Evolutionary conservation across 2,329 filamentous ascomycete species (phyloP), one percentile per base, ranked within the genome.

Genomic region (Myriosclerotinia curreyana): DNA sequence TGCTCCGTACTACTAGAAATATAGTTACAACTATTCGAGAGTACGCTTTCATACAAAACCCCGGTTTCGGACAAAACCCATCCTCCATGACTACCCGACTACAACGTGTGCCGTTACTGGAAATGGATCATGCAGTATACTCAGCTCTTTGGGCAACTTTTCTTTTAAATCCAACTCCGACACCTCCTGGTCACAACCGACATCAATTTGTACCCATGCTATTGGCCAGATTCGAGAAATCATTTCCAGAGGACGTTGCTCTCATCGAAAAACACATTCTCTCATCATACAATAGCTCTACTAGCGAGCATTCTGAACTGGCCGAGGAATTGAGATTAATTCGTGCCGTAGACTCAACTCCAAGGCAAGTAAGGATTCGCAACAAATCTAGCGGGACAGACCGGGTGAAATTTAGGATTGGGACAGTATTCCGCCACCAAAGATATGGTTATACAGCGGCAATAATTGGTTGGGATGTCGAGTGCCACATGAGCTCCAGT

Each of bases 351-450:
- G 87, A 89, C 71, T 76, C 78, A 14, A 83, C 82, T 65, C 79
- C 79, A 2, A 86, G 82, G 66, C 77, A 79, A 66, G 66, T 78
- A n/a, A 77, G 76, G 34, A 62, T 62, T 40, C 71, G 74, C 44
- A 68, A 71, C 36, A 69, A 63, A n/a, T 50, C 44, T 17, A 65
- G 60, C 42, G 54, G 66, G 66, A 62, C 65, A 66, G 71, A 73
- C n/a, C 72, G 76, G 36, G 84, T 92, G 59, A 82, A 78, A 66
- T 94, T 86, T 75, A 84, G 81, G 59, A 83, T 96, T 56, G 95
- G 95, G 0, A 89, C 96, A 71, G 83, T 96, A 8, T 96, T 98
- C 74, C 83, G 82, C 55, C 95, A 99, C 76, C 86, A 82, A 66
- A 84, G 92, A 53, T 96, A 95, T 74, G 79, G 83, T 25, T 96